These are phyloP conservation scores for Pseudoneurospora amorphoporcata DNA, from an alignment of 495 filamentous ascomycete species.

Conservation along the genomic window DNA sequence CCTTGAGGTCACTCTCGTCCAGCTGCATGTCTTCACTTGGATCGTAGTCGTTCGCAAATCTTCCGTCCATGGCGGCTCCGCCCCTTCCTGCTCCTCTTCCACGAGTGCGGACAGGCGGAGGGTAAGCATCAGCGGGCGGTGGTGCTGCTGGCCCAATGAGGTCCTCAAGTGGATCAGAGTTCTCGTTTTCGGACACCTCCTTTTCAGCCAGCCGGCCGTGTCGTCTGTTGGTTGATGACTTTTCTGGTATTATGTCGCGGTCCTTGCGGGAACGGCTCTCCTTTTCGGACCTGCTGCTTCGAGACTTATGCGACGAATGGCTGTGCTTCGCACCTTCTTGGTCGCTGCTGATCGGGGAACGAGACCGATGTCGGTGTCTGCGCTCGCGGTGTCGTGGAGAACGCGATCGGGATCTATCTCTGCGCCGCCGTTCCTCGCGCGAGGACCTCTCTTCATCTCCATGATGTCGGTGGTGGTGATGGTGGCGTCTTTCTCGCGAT, in stretches of 20 bases:
- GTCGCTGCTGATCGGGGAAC: conserved; percentile 9
- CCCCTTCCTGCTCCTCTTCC: conserved; percentile 58
- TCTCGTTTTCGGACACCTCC: conserved; percentile 20
- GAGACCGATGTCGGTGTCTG: conserved; percentile 16
- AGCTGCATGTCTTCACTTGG: conserved; percentile 59
- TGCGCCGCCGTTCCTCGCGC: not conserved
- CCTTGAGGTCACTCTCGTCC: conserved; percentile 22
- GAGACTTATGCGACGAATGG: not conserved
- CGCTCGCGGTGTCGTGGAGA: conserved; percentile 12
- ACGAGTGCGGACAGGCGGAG: conserved; percentile 45
- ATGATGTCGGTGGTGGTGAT: conserved; percentile 1
- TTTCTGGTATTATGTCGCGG: conserved; percentile 1
- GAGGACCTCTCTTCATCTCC: conserved; percentile 3
- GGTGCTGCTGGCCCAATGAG: conserved; percentile 73
- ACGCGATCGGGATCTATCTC: conserved; percentile 9
- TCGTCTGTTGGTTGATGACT: conserved; percentile 8
- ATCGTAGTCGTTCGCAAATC: conserved; percentile 71
- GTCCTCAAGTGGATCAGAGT: conserved; percentile 70
- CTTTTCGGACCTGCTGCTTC: conserved; percentile 6
- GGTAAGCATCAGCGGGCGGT: conserved; percentile 23
- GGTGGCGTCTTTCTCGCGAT: not conserved
- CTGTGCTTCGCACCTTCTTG: not conserved
- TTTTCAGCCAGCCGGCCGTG: conserved; percentile 13
- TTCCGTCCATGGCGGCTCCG: conserved; percentile 64
- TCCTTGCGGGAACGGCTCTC: not conserved